Base-by-base conservation (phyloP, 805 yeast genomes). In the Yarrowia osloensis region DNA sequence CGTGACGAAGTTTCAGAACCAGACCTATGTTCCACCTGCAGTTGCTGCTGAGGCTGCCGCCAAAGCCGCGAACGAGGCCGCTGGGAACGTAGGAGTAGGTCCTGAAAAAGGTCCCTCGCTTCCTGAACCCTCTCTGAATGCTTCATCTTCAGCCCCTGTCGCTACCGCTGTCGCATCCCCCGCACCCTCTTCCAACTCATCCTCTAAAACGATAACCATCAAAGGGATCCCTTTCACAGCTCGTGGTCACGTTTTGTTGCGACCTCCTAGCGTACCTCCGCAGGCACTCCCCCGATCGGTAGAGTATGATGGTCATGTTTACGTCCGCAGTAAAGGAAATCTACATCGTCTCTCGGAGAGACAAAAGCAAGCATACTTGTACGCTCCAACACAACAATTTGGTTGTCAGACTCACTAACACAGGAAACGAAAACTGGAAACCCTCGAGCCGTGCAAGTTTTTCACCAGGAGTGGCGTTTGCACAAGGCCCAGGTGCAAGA, bases 11-110 rank as follows among this genome's bases (percentile, higher is more conserved):
- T 57, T 57, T 17, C 63, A 57, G 35, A 57, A 57, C 29, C 63
- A 57, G 17, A 40, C 63, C 21, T 57, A 57, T 19, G 63, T 57
- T 8, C 63, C 63, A 4, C 33, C 63, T 5, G 63, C 63, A 4
- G 63, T 57, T 11, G 63, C 63, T 31, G 66, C 66, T 11, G 54
- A 61, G 54, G 65, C 65, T 4, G 65, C 62, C n/a, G 62, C 62
- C 15, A 57, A 40, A 15, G 63, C 63, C 15, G 49, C 63, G 1
- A 19, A 9, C 26, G 63, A 13, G 17, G 24, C 28, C 13, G 17
- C 42, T 7, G 17, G 21, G 19, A 26, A 46, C n/a, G 21, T 11
- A 26, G 31, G 29, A 17, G 33, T 4, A 2, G 17, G n/a, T 2
- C 29, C 1, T 13, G 26, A 22, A 1, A 12, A 3, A 7, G 11